These are phyloP conservation scores for Microbotryum lychnidis-dioicae DNA, from an alignment of 1,284 basidiomycete species.

Conservation along the genomic window DNA sequence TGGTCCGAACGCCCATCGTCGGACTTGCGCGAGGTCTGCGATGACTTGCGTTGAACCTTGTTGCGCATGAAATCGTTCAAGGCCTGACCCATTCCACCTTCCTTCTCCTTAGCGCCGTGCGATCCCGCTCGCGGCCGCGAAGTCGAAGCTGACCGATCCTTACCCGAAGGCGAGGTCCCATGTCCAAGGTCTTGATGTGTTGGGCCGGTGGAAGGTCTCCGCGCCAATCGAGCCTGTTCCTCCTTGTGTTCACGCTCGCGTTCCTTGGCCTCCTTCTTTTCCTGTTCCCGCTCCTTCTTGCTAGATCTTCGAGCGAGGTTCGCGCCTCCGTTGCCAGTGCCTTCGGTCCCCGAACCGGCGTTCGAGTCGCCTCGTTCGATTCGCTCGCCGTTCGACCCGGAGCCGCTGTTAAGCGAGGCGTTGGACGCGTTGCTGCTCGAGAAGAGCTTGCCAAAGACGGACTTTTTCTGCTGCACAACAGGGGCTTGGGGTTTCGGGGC, in stretches of 20 bases:
- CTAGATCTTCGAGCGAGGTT: conserved; percentile 8
- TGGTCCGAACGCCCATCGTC: conserved; percentile 33
- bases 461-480: conserved; percentile 19
- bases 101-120: conserved; percentile 2
- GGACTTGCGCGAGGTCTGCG: conserved; percentile 20
- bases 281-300: conserved; percentile 17
- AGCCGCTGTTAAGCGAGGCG: neutral
- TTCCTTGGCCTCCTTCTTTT: conserved; percentile 3
- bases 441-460: conserved; percentile 34
- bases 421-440: conserved; percentile 13
- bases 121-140: neutral
- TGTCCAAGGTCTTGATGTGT: neutral
- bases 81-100: conserved; percentile 18
- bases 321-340: conserved; percentile 10
- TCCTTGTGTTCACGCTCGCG: neutral
- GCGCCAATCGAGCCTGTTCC: neutral
- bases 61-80: conserved; percentile 31
- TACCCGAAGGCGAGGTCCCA: neutral
- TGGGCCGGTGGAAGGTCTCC: conserved; percentile 4
- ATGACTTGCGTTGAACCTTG: conserved; percentile 28
- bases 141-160: neutral
- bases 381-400: conserved; percentile 5
- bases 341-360: conserved; percentile 1
- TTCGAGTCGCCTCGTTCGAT: conserved; percentile 16
- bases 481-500: neutral